A percentile compares a stretch with the other conserved stretches of the same genome.
Conservation (phyloP, 805 yeast species). For the Zygotorulaspora danielsina region DNA sequence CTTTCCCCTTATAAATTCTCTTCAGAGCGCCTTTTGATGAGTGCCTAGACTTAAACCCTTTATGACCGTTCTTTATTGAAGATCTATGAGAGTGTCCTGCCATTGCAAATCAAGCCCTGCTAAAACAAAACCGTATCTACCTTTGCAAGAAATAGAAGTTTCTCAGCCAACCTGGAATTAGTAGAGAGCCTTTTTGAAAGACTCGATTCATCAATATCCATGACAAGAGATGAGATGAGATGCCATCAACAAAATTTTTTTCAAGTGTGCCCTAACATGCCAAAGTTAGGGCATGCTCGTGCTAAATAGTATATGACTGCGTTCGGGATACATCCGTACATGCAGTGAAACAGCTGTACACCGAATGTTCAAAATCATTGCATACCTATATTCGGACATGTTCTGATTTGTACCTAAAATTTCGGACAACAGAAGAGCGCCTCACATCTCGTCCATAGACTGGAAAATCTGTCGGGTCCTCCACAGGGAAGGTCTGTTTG, state of each 20-base stretch:
- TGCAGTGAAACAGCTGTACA: too few relatives aligned
- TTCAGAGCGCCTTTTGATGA: conserved; percentile 84
- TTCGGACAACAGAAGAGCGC: too few relatives aligned
- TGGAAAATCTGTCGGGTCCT: not conserved
- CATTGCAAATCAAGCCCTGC: conserved; percentile 40
- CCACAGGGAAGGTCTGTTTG: not conserved
- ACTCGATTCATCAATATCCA: too few relatives aligned
- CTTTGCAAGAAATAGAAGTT: too few relatives aligned
- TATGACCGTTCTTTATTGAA: conserved; percentile 77
- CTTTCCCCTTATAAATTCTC: conserved; percentile 77
- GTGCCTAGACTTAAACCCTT: conserved; percentile 88
- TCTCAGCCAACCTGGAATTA: too few relatives aligned
- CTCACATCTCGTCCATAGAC: too few relatives aligned
- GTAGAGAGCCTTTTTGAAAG: too few relatives aligned
- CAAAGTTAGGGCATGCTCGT: not conserved
- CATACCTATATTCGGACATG: not conserved
- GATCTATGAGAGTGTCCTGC: conserved; percentile 83
- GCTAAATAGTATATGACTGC: conserved; percentile 2
- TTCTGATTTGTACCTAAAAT: too few relatives aligned
- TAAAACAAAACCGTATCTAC: too few relatives aligned
- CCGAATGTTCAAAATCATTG: not conserved
- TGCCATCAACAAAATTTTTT: conserved; percentile 17
- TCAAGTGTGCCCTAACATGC: conserved; percentile 1
- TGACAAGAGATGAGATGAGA: conserved; percentile 15
- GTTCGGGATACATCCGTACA: conserved; percentile 5